Base-by-base conservation (phyloP, 495 filamentous ascomycete species). In the Immersiella caudata region DNA sequence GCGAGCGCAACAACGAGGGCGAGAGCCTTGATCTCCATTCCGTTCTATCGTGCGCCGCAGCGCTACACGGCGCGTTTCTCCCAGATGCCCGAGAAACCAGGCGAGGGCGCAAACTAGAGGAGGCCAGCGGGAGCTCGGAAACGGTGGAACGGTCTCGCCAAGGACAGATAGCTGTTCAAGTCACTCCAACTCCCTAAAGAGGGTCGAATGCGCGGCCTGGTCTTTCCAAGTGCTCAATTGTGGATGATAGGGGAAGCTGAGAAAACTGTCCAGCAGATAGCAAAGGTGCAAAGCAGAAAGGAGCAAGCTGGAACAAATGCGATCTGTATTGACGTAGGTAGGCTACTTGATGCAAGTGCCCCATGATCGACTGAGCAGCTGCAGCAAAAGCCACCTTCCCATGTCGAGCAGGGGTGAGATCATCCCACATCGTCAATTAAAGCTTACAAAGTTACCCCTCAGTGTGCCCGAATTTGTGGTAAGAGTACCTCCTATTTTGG, bases 1-100 rank as follows among this genome's bases (percentile, higher is more conserved):
- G 71, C 66, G 12, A 74, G 66, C 29, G 71, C 64, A 14, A 69
- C 58, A 55, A 67, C 61, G 63, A 68, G 71, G 12, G 70, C 66
- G 24, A 75, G 62, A 14, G 70, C 55, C 40, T 14, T 49, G 24
- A 20, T 9, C 5, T 59, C 59, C 65, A 75, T 73, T 36, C 69
- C 67, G 56, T 26, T 1, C 8, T 8, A 20, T 3, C 14, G 11
- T 46, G 40, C 40, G 40, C 40, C 40, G 9, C 40, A n/a, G 24
- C 52, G 52, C 24, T 55, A 26, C 20, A 26, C 7, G 21, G 52
- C 52, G 24, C 20, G 52, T 26, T 55, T 55, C 21, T 55, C 52
- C 20, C 24, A 55, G 21, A 55, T 11, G 18, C 22, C 8, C 2
- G 8, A n/a, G n/a, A 55, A 22, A 22, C 52, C 52, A 26, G 24